These are phyloP conservation scores for Fusarium torulosum DNA, from an alignment of 2,329 filamentous ascomycete genomes.

Conservation along the genomic window DNA sequence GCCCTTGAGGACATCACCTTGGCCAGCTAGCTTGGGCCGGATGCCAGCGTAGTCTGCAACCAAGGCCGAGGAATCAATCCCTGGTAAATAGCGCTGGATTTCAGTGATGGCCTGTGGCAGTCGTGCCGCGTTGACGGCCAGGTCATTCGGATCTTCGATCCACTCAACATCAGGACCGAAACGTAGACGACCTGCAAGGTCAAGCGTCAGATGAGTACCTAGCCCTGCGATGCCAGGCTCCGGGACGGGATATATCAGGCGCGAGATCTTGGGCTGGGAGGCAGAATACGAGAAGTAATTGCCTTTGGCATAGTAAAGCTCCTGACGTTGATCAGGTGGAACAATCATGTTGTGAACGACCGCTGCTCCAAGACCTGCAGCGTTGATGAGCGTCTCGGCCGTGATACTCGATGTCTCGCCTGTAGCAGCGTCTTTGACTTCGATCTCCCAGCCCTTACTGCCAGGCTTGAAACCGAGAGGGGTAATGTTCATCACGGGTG, in stretches of 20 bases:
- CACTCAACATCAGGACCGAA: constrained; percentile 98
- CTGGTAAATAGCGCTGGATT: constrained; percentile 84
- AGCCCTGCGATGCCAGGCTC: constrained; percentile 84
- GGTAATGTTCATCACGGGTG: constrained; percentile 71
- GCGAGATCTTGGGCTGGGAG: constrained; percentile 71
- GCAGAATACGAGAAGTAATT: constrained; percentile 90
- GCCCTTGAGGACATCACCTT: constrained; percentile 70
- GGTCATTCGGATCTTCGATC: constrained; percentile 78
- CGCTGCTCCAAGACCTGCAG: constrained; percentile 84
- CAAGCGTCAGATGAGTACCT: constrained; percentile 93
- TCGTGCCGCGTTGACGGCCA: constrained; percentile 74
- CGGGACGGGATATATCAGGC: constrained; percentile 89
- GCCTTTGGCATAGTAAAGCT: constrained; percentile 88
- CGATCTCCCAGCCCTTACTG: constrained; percentile 76
- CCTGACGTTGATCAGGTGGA: constrained; percentile 65
- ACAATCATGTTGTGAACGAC: constrained; percentile 85
- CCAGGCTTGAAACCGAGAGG: constrained; percentile 62
- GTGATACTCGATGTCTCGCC: constrained; percentile 72
- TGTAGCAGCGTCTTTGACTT: constrained; percentile 60
- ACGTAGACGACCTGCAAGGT: constrained; percentile 83
- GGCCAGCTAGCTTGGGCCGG: constrained; percentile 80
- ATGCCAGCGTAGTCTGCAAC: constrained; percentile 91
- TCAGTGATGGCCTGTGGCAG: constrained; percentile 76
- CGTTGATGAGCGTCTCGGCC: constrained; percentile 83
- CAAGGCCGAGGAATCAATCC: constrained; percentile 74